Evolutionary conservation across 139 green algal genomes (phyloP), one percentile per base, ranked within the genome.

Genomic region (Haematococcus sp.): DNA sequence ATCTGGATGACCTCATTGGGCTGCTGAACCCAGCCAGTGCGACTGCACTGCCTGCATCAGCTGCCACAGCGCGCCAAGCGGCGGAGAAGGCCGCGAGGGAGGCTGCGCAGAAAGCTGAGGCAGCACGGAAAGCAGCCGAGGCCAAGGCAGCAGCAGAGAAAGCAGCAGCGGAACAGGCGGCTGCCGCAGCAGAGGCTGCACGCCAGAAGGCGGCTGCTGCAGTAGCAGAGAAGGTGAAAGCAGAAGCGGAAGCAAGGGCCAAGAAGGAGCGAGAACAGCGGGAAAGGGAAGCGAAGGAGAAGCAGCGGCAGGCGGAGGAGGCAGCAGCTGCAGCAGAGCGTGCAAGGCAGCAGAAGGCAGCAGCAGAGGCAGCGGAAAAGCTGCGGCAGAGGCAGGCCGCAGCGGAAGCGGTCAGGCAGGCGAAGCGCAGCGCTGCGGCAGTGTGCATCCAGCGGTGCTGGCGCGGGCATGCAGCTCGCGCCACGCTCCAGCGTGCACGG

Each of bases 1-100:
- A 65, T 11, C 11, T 65, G 58, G 58, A 65, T 65, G 58, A 65
- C 58, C 58, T 65, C 58, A 65, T 65, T 16, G 58, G 58, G 23
- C 58, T 65, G 58, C 58, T 65, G 4, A 65, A 65, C 25, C 23
- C 25, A 34, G 58, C 28, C 40, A 49, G 40, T 49, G 40, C 40
- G 11, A 7, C 40, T 34, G 58, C 58, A 33, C 58, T 22, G 58
- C 58, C 23, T 22, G 58, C n/a, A 40, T 3, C 58, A 16, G 58
- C 4, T n/a, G 58, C 23, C 3, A n/a, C 25, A 16, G 58, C 3
- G 17, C 11, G 58, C 22, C 23, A 19, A 34, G 3, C 2, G 30
- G 58, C 23, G 30, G n/a, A 28, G n/a, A 9, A 28, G 30, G 58
- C 58, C 11, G 58, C n/a, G 3, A 9, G n/a, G 30, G n/a, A 28